Base-by-base conservation (phyloP, 2,329 filamentous ascomycete species). In the Paraphaeosphaeria sporulosa region DNA sequence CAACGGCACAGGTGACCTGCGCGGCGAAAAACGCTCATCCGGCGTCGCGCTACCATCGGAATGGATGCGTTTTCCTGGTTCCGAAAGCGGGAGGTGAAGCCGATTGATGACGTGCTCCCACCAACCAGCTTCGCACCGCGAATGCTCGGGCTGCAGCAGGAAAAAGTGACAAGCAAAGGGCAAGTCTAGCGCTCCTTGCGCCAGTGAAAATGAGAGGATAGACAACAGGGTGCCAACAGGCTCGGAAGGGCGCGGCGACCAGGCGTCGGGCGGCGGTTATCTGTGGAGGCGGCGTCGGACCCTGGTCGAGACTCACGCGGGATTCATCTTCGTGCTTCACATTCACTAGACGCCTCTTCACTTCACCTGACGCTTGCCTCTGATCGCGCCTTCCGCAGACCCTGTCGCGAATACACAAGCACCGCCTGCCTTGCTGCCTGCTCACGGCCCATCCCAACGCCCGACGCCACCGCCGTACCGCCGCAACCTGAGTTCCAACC, bases 81-180 rank as follows among this genome's bases (percentile, higher is more conserved):
- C 66, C 63, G 63, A 65, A 57, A 46, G 65, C 63, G 66, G 65
- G 61, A 67, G 63, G 55, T 47, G 40, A 43, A 25, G 23, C 52
- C 54, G 55, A 55, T 17, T 21, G 15, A 55, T 55, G 52, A 55
- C 52, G 52, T 55, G 42, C 42, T 50, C 12, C 17, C 44, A 32
- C 44, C 40, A 19, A 46, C 42, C 50, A 53, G 23, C 21, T 25
- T 10, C 8, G 42, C 8, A 55, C 23, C 12, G 21, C 13, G 36
- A 9, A n/a, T 4, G 25, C 38, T 19, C 27, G 9, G 52, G 30
- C 10, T 42, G 34, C 49, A 34, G 34, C 12, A 38, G 25, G 34
- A 34, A 30, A 32, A 43, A 25, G 19, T 17, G 40, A 47, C 42
- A 46, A 17, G n/a, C 10, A 36, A 27, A 25, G 27, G 42, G 52